Base-by-base conservation (phyloP, 2,329 filamentous ascomycete species). In the Sclerotiophoma versabilis region DNA sequence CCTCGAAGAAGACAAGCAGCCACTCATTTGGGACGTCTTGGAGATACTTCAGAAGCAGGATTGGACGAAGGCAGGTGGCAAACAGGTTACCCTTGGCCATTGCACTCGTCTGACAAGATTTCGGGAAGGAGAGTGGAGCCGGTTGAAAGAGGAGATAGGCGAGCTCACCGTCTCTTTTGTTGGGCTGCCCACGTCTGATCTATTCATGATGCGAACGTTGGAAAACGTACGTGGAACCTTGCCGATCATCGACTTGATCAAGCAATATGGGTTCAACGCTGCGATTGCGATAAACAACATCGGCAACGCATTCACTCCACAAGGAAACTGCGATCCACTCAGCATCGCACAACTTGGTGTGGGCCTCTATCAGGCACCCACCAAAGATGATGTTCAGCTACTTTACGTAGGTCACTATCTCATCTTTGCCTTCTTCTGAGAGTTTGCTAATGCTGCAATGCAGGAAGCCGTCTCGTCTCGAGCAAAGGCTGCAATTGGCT, bases 281-380 rank as follows among this genome's bases (percentile, higher is more conserved):
- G 85, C 84, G 12, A 80, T 91, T 5, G 83, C 85, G 2, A 80
- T 89, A 30, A 91, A 91, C 65, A 91, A 91, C 64, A 83, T 91
- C 12, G 88, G 88, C 15, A 91, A 91, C 66, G 87, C 88, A 0
- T 91, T 91, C 63, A 91, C 88, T 6, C 88, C 88, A 0, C 84
- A 87, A 65, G 88, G 88, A 0, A 84, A 78, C 15, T 86, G 83
- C 32, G 88, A 91, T 73, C 88, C 88, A 1, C 68, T 91, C 42
- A 78, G 78, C 33, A 75, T 90, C 36, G 87, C 87, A 17, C 84
- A 81, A 59, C 49, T 57, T n/a, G 54, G 54, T 22, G 48, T 57
- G 32, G 54, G 54, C 9, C 49, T 57, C 4, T 57, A 91, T 65
- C 87, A 90, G 57, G 83, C 84, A 1, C 87, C 87, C 0, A 88